phyloP scores from a whole-genome alignment of 495 filamentous ascomycete genomes.

The Penicillium nucicola region DNA sequence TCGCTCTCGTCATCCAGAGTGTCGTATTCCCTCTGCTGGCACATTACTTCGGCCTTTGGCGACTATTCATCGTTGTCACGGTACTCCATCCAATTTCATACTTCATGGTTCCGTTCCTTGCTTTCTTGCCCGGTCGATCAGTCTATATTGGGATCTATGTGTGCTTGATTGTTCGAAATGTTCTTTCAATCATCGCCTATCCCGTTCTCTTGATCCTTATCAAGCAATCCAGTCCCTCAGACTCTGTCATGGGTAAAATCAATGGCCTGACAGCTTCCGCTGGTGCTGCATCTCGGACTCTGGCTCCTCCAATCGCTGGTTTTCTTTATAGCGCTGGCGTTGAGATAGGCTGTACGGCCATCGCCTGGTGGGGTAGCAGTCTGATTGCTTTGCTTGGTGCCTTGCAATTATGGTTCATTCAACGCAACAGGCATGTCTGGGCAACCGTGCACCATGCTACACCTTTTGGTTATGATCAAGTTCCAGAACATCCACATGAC shows the following conservation, averaged over 20 bases:
- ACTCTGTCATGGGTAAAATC: constrained; percentile 66
- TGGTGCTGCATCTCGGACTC: constrained; percentile 71
- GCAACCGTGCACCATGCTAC: constrained; percentile 33
- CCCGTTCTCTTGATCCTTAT: constrained; percentile 78
- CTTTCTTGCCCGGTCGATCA: constrained; percentile 54
- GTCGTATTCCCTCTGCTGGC: constrained; percentile 71
- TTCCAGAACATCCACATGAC: constrained; percentile 20
- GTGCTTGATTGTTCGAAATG: constrained; percentile 68
- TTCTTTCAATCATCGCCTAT: constrained; percentile 73
- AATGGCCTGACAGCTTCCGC: constrained; percentile 80
- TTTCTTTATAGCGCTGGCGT: constrained; percentile 69
- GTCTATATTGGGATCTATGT: constrained; percentile 69
- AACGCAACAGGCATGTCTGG: constrained; percentile 44
- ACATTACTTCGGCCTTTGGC: constrained; percentile 69
- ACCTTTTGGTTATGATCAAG: constrained; percentile 24
- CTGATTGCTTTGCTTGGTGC: constrained; percentile 67
- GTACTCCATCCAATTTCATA: constrained; percentile 74
- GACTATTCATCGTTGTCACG: constrained; percentile 68
- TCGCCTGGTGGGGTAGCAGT: constrained; percentile 76
- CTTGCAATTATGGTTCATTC: constrained; percentile 65
- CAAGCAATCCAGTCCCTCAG: constrained; percentile 74
- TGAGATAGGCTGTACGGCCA: constrained; percentile 63
- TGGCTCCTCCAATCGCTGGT: constrained; percentile 73
- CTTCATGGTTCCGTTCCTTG: constrained; percentile 68
- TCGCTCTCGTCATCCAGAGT: constrained; percentile 76